phyloP scores from a whole-genome alignment of 352 stramenopile species.

The Pythium myriotylum region DNA sequence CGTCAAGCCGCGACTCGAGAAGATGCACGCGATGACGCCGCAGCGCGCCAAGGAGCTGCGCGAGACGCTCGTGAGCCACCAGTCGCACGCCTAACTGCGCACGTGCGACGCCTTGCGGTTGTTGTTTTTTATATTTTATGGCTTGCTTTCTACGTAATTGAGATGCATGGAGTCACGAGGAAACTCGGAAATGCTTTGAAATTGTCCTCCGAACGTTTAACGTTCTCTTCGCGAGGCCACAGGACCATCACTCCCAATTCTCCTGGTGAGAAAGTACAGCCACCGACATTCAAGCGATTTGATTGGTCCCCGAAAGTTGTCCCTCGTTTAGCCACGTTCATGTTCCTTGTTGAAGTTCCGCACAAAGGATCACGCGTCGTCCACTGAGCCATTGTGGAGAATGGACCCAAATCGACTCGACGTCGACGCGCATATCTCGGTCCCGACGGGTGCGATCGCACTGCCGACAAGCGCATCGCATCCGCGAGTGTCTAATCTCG shows the following conservation, averaged over 20 bases:
- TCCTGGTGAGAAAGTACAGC: not conserved
- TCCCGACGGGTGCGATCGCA: not conserved
- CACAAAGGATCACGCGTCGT: no score
- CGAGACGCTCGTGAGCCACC: conserved; percentile 7
- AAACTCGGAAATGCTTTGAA: no score
- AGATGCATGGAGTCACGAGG: no score
- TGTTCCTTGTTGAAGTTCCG: no score
- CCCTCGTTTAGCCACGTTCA: no score
- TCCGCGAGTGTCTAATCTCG: not conserved
- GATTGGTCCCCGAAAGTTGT: conserved; percentile 4
- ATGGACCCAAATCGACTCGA: no score
- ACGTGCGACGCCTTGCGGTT: no score
- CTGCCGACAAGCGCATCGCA: not conserved
- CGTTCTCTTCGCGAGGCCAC: not conserved
- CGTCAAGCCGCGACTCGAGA: conserved; percentile 4
- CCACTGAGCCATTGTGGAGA: no score
- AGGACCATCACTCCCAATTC: not conserved
- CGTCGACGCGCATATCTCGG: not conserved
- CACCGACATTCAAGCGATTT: not conserved
- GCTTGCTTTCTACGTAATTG: no score
- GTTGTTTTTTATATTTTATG: no score
- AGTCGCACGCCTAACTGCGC: no score
- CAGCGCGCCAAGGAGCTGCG: conserved; percentile 15
- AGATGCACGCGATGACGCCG: not conserved
- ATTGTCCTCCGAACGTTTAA: no score